phyloP scores from a whole-genome alignment of 768 basidiomycete species.

The Suillus tomentosus region DNA sequence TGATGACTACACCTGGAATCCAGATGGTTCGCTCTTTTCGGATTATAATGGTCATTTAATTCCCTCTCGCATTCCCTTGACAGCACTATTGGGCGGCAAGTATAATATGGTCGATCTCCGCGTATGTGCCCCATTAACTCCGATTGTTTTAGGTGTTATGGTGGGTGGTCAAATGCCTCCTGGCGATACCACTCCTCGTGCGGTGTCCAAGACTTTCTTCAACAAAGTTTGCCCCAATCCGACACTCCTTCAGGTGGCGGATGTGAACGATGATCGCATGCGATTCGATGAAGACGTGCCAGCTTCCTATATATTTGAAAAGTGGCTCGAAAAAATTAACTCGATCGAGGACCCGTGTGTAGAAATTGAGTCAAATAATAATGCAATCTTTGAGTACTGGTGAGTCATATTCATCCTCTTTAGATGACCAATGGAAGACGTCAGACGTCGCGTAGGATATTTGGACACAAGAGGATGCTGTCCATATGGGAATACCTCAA shows the following conservation, averaged over 20 bases:
- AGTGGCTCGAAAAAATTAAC: slow-evolving; percentile 40
- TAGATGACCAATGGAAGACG: not conserved
- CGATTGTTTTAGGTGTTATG: slow-evolving; percentile 35
- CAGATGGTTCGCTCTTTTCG: slow-evolving; percentile 36
- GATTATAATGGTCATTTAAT: slow-evolving; percentile 38
- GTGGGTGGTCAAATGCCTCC: slow-evolving; percentile 42
- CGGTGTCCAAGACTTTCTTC: slow-evolving; percentile 41
- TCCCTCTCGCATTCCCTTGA: slow-evolving; percentile 44
- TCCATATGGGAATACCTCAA: slow-evolving; percentile 37
- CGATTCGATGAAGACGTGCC: slow-evolving; percentile 28
- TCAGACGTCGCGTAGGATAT: slow-evolving; percentile 29
- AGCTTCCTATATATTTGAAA: slow-evolving; percentile 34
- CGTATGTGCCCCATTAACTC: not conserved
- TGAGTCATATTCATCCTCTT: slow-evolving; percentile 20
- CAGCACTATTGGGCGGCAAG: slow-evolving; percentile 41
- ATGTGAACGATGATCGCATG: slow-evolving; percentile 32
- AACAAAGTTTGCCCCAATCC: slow-evolving; percentile 43
- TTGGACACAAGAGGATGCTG: slow-evolving; percentile 36
- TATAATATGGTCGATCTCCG: not conserved
- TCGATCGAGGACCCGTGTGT: slow-evolving; percentile 42
- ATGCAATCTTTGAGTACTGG: slow-evolving; percentile 39
- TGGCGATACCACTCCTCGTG: slow-evolving; percentile 33
- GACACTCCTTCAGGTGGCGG: slow-evolving; percentile 32
- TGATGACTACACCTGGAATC: slow-evolving; percentile 45
- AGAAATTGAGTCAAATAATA: slow-evolving; percentile 29